These are phyloP conservation scores for Cyphellophora europaea DNA, from an alignment of 2,329 filamentous ascomycete genomes.

Conservation along the genomic window DNA sequence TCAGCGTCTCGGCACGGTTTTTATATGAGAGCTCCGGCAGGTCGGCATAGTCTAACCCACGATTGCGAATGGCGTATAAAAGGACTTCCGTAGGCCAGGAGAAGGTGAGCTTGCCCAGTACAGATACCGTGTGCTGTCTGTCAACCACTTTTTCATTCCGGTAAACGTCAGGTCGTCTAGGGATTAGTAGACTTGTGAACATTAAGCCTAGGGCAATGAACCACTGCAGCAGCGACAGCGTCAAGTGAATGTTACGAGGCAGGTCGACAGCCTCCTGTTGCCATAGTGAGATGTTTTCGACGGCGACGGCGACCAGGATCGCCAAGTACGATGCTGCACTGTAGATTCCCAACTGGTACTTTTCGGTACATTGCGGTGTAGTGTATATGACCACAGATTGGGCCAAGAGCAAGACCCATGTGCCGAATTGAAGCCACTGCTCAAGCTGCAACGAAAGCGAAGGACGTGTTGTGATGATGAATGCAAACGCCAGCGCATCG, in stretches of 20 bases:
- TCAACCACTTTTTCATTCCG: constrained; percentile 53
- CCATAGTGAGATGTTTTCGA: constrained; percentile 16
- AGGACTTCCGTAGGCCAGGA: constrained; percentile 54
- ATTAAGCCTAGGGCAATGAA: constrained; percentile 32
- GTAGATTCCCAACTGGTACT: constrained; percentile 15
- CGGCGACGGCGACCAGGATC: constrained; percentile 12
- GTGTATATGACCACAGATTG: constrained; percentile 15
- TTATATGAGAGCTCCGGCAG: constrained; percentile 52
- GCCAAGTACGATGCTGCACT: constrained; percentile 12
- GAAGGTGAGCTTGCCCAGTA: constrained; percentile 55
- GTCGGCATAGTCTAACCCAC: constrained; percentile 52
- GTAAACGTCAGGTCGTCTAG: constrained; percentile 60
- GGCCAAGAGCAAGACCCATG: constrained; percentile 41
- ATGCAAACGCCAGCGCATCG: constrained; percentile 47
- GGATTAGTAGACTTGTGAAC: constrained; percentile 46
- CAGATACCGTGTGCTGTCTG: constrained; percentile 50
- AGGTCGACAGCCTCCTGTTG: constrained; percentile 7
- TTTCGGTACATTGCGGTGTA: constrained; percentile 11
- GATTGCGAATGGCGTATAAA: constrained; percentile 44
- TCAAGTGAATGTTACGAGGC: constrained; percentile 11
- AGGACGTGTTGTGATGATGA: constrained; percentile 39
- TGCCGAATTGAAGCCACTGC: constrained; percentile 50
- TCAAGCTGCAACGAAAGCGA: constrained; percentile 37
- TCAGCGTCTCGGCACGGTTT: constrained; percentile 40
- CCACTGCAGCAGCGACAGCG: constrained; percentile 17